Conservation (phyloP, 164 flowering plant species). For the Aristolochia contorta region DNA sequence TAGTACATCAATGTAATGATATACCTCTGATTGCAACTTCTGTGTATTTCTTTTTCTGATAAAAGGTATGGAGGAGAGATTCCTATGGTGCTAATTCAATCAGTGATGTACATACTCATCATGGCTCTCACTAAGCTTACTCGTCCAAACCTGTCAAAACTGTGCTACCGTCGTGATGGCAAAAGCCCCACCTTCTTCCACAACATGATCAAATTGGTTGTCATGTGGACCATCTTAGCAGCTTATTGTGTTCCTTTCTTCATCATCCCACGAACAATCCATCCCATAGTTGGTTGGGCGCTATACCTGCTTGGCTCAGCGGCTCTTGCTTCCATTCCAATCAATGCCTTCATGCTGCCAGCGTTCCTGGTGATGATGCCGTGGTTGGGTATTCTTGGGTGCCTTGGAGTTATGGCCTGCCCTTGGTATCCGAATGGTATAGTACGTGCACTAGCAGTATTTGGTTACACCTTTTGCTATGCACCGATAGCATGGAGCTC, state of each 20-base stretch:
- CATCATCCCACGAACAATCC: conserved; percentile 67
- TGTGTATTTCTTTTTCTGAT: neutral
- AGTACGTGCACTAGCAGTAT: conserved; percentile 55
- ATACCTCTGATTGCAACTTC: neutral
- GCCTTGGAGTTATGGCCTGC: conserved; percentile 76
- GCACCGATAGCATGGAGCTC: conserved; percentile 63
- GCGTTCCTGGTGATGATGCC: conserved; percentile 49
- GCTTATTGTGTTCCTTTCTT: conserved; percentile 67
- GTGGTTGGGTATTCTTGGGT: conserved; percentile 50
- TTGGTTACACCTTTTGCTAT: conserved; percentile 65
- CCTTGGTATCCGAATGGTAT: conserved; percentile 80
- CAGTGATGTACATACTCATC: conserved; percentile 47
- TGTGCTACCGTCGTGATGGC: conserved; percentile 57
- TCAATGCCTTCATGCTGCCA: conserved; percentile 61
- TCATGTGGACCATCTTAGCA: conserved; percentile 56
- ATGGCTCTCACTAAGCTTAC: conserved; percentile 52
- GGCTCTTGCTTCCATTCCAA: conserved; percentile 41
- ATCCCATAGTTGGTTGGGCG: conserved; percentile 81
- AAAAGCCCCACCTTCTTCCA: conserved; percentile 42
- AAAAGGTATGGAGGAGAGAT: conserved; percentile 71
- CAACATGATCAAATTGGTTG: conserved; percentile 40
- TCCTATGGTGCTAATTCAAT: conserved; percentile 42
- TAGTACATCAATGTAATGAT: no score
- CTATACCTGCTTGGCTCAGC: conserved; percentile 67
- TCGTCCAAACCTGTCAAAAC: conserved; percentile 63